Evolutionary conservation across 1,284 basidiomycete genomes (phyloP), one percentile per base, ranked within the genome.

Genomic region (Ustilago esculenta): DNA sequence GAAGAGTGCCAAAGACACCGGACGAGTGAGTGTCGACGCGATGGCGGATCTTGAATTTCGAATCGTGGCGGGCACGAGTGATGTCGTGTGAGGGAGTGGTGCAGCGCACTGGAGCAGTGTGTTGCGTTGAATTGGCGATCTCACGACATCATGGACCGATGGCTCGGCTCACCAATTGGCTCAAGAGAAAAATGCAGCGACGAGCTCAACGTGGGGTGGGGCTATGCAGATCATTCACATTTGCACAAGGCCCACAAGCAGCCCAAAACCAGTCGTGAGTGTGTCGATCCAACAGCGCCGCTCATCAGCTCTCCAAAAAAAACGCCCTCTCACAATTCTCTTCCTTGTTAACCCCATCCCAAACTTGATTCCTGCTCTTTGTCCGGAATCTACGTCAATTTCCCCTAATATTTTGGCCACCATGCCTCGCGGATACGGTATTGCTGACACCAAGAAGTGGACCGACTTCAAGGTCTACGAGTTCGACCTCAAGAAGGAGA

Each of bases 391-490:
- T n/a, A n/a, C n/a, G n/a, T n/a, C n/a, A n/a, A n/a, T n/a, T n/a
- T n/a, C n/a, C n/a, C n/a, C 7, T 39, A 20, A 34, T 30, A 24
- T 5, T 10, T 9, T 4, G 14, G 18, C 35, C 44, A 59, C n/a
- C 2, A 71, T 71, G 68, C 56, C 78, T 36, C 48, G 73, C 43
- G 78, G 78, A 71, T 80, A 81, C 72, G 75, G 74, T 36, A 77
- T 81, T 44, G 36, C 60, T 42, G 78, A 81, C 69, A 64, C 72
- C 39, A 75, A 75, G 60, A 75, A 79, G 54, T 80, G 77, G 75
- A 77, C 76, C 47, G 73, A 80, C 70, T 80, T 81, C 69, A 76
- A 80, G 72, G 69, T 78, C 58, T 67, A 60, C 46, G 76, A 80
- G 46, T 81, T 78, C 23, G 77, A 79, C 24, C 72, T 81, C 66